Percentiles rank a stretch among this genome's conserved stretches.
These are phyloP conservation scores for Calonectria multiphialidica DNA, from an alignment of 2,329 filamentous ascomycete genomes.

Conservation along the genomic window DNA sequence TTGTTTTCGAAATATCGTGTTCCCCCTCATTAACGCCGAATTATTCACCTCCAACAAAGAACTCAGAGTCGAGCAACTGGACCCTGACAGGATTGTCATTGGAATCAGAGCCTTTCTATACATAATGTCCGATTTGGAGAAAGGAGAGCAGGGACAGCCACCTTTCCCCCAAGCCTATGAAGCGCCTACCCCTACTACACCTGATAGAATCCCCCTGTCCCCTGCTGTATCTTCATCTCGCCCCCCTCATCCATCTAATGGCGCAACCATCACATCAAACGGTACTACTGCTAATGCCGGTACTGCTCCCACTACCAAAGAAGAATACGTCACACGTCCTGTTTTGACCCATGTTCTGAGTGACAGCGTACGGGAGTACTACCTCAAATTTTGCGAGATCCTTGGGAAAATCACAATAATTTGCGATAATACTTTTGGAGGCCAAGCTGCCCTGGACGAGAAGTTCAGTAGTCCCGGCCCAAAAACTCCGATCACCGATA, in stretches of 20 bases:
- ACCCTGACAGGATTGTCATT: slow-evolving; percentile 97
- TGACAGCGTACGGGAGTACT: slow-evolving; percentile 86
- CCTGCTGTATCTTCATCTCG: slow-evolving; percentile 51
- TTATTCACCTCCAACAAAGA: slow-evolving; percentile 83
- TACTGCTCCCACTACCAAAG: slow-evolving; percentile 50
- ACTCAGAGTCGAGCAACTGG: slow-evolving; percentile 89
- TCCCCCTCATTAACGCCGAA: slow-evolving; percentile 93
- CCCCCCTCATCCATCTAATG: slow-evolving; percentile 41
- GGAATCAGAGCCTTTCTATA: slow-evolving; percentile 94
- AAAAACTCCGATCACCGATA: slow-evolving; percentile 94
- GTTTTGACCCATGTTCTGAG: slow-evolving; percentile 73
- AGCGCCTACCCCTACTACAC: slow-evolving; percentile 45
- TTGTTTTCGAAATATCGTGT: slow-evolving; percentile 93
- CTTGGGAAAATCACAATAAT: slow-evolving; percentile 95
- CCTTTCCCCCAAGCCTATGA: slow-evolving; percentile 83
- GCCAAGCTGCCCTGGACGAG: slow-evolving; percentile 94
- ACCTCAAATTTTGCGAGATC: slow-evolving; percentile 92
- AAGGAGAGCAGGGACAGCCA: slow-evolving; percentile 79
- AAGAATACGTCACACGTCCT: slow-evolving; percentile 76
- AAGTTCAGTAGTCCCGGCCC: slow-evolving; percentile 90
- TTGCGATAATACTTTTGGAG: slow-evolving; percentile 97
- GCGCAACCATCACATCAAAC: slow-evolving; percentile 40
- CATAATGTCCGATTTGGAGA: slow-evolving; percentile 94
- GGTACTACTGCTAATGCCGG: background rate
- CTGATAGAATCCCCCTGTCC: slow-evolving; percentile 64